A percentile compares a stretch with the other conserved stretches of the same genome.
Evolutionary conservation across 2,329 filamentous ascomycete species (phyloP).

Genomic region (Graphilbum sp.): DNA sequence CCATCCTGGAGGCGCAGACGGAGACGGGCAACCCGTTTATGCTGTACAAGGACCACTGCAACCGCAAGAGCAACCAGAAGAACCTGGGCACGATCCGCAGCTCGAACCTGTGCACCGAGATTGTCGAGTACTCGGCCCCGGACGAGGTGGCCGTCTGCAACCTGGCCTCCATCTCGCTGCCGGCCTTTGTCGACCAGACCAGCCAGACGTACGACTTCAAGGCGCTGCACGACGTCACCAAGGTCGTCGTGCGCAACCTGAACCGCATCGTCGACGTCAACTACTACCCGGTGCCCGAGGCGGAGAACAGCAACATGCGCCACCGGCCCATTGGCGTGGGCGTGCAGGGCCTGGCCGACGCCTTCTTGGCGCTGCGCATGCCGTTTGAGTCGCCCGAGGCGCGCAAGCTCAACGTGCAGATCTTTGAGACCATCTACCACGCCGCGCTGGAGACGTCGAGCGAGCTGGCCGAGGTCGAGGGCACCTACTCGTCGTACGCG

Average conservation of each 20-base stretch:
- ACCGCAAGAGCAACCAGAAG: constrained; percentile 99
- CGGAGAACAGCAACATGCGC: constrained; percentile 89
- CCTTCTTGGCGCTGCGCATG: constrained; percentile 90
- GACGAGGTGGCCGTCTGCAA: constrained; percentile 99
- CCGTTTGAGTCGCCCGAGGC: constrained; percentile 95
- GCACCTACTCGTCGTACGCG: constrained; percentile 77
- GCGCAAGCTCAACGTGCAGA: constrained; percentile 86
- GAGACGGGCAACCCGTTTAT: constrained; percentile 99
- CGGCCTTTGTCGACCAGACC: constrained; percentile 76
- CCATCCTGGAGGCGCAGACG: constrained; percentile 92
- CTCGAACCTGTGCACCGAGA: constrained; percentile 98
- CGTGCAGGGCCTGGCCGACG: constrained; percentile 94
- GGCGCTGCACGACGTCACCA: constrained; percentile 87
- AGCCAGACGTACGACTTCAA: constrained; percentile 83
- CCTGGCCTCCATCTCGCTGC: constrained; percentile 82
- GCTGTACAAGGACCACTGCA: constrained; percentile 98
- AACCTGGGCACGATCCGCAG: constrained; percentile 96
- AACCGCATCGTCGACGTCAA: constrained; percentile 99
- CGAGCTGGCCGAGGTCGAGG: constrained; percentile 68
- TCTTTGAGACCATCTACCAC: constrained; percentile 99
- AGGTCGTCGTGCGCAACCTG: constrained; percentile 84
- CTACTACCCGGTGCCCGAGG: constrained; percentile 93
- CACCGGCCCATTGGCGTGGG: constrained; percentile 92
- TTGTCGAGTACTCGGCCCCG: constrained; percentile 90
- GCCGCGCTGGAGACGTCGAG: constrained; percentile 80